phyloP scores from a whole-genome alignment of 805 yeast species.

The Candida schatavii region DNA sequence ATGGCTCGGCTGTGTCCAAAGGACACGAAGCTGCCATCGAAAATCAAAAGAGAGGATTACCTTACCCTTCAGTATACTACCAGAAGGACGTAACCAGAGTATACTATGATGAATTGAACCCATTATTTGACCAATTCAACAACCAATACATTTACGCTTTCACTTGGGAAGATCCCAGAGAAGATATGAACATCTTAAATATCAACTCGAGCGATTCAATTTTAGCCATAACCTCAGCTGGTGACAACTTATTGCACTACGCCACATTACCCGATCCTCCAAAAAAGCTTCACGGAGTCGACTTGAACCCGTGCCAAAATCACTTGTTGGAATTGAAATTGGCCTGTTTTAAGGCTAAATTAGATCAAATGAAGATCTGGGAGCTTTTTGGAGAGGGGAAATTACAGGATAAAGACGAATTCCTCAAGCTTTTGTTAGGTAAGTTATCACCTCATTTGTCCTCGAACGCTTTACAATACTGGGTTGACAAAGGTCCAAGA shows the following conservation, averaged over 20 bases:
- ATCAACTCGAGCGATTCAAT: conserved; percentile 66
- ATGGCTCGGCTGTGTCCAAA: conserved; percentile 45
- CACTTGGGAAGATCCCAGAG: conserved; percentile 90
- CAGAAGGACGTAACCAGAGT: conserved; percentile 78
- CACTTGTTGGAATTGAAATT: conserved; percentile 77
- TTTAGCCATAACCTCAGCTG: conserved; percentile 82
- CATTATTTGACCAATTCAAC: conserved; percentile 66
- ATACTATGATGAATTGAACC: conserved; percentile 69
- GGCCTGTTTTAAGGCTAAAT: conserved; percentile 57
- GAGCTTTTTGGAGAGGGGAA: conserved; percentile 73
- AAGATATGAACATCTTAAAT: conserved; percentile 66
- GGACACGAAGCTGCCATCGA: conserved; percentile 75
- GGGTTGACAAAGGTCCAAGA: conserved; percentile 62
- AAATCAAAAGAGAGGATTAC: conserved; percentile 62
- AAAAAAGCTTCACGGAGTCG: conserved; percentile 77
- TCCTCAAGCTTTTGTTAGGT: conserved; percentile 43
- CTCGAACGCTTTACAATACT: conserved; percentile 77
- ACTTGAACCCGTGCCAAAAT: conserved; percentile 78
- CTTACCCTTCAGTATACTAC: conserved; percentile 78
- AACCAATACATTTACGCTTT: conserved; percentile 83
- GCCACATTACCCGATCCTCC: conserved; percentile 74
- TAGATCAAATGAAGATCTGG: conserved; percentile 65
- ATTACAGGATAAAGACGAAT: conserved; percentile 48
- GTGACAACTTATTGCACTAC: conserved; percentile 75
- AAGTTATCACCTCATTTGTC: conserved; percentile 69